These are phyloP conservation scores for Salix udensis DNA, from an alignment of 345 rosid genomes.

Conservation along the genomic window DNA sequence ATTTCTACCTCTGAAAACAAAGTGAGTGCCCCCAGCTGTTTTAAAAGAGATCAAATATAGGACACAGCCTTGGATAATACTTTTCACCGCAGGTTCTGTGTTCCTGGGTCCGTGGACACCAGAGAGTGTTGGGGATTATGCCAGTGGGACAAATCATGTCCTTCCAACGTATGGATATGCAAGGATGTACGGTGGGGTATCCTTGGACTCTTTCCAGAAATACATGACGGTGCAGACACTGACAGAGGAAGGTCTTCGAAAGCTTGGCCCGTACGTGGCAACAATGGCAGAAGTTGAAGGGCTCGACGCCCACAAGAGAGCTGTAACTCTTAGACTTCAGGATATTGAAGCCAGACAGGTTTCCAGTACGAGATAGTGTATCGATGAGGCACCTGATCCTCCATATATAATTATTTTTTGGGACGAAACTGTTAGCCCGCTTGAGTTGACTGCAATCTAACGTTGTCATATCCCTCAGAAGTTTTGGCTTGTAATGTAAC, in stretches of 20 bases:
- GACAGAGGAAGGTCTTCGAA: constrained; percentile 80
- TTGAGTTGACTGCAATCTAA: neutral
- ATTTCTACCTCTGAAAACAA: neutral
- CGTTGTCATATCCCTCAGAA: neutral
- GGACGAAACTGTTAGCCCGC: neutral
- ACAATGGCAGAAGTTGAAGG: constrained; percentile 91
- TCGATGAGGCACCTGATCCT: neutral
- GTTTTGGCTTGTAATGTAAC: neutral
- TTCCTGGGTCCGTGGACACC: constrained; percentile 94
- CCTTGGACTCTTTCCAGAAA: constrained; percentile 82
- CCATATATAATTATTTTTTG: neutral
- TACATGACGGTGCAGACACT: constrained; percentile 80
- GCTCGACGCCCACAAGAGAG: constrained; percentile 86
- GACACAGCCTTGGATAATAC: neutral
- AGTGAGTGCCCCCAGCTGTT: neutral
- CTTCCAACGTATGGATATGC: constrained; percentile 92
- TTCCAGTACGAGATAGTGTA: constrained; percentile 22
- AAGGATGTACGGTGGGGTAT: constrained; percentile 86
- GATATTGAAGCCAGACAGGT: constrained; percentile 67
- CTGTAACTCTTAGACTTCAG: constrained; percentile 73
- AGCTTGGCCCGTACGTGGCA: constrained; percentile 75
- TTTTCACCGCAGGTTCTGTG: constrained; percentile 55
- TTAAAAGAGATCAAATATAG: neutral
- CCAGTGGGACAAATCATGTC: constrained; percentile 88
- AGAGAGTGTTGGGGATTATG: constrained; percentile 95